A percentile compares a stretch with the other conserved stretches of the same genome.
Evolutionary conservation across 2,329 filamentous ascomycete genomes (phyloP).

Genomic region (Chrysoporthe deuterocubensis): DNA sequence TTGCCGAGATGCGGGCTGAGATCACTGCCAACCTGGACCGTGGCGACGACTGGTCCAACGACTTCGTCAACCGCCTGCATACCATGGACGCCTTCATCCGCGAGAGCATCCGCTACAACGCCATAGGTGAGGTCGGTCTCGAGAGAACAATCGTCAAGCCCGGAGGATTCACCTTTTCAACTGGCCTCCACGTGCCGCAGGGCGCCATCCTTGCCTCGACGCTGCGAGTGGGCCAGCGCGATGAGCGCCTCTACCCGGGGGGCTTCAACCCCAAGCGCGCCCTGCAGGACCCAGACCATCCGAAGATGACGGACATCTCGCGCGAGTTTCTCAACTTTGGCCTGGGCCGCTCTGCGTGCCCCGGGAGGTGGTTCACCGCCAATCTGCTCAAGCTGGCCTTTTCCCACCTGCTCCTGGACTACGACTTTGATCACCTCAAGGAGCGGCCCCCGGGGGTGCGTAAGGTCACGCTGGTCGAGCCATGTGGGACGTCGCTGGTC

Average conservation of each 20-base stretch:
- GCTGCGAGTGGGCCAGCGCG: conserved; percentile 8
- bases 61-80: not conserved
- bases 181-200: conserved; percentile 11
- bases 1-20: conserved; percentile 3
- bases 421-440: conserved; percentile 8
- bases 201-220: conserved; percentile 9
- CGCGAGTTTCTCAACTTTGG: conserved; percentile 12
- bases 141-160: conserved; percentile 5
- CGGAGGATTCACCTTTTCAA: conserved; percentile 10
- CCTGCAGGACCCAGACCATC: conserved; percentile 2
- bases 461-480: conserved; percentile 3
- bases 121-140: conserved; percentile 7
- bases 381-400: conserved; percentile 7
- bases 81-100: conserved; percentile 11
- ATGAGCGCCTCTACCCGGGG: conserved; percentile 9
- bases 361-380: conserved; percentile 13
- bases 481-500: conserved; percentile 4
- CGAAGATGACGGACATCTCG: conserved; percentile 10
- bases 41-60: conserved; percentile 11
- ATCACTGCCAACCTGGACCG: not conserved
- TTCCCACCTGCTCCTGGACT: conserved; percentile 1
- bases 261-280: conserved; percentile 8
- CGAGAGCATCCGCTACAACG: conserved; percentile 14
- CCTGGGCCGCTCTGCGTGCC: conserved; percentile 6
- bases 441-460: conserved; percentile 1